phyloP scores from a whole-genome alignment of 257 asterid species.

The Capsicum rhomboideum region DNA sequence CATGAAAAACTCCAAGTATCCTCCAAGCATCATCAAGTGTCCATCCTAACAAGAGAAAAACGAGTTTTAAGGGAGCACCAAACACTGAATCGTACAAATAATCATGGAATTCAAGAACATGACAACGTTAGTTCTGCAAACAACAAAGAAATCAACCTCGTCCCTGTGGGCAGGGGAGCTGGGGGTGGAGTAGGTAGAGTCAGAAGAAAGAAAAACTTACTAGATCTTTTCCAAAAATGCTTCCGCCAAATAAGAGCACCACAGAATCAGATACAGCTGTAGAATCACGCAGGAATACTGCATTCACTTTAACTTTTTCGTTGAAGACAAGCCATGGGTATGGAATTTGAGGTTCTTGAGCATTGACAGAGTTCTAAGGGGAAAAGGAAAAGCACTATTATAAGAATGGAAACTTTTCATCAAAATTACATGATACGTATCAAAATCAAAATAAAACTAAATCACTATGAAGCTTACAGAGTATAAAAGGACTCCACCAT shows the following conservation, averaged over 20 bases:
- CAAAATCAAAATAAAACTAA: not conserved
- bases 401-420: not conserved
- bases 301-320: slow-evolving; percentile 82
- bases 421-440: not conserved
- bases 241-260: slow-evolving; percentile 83
- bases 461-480: slow-evolving; percentile 45
- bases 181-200: not conserved
- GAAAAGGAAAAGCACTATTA: not conserved
- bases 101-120: not conserved
- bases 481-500: slow-evolving; percentile 77
- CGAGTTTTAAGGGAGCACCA: slow-evolving; percentile 2
- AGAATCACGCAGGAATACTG: slow-evolving; percentile 90
- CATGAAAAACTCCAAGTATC: slow-evolving; percentile 88
- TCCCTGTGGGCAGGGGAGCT: not conserved
- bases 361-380: slow-evolving; percentile 70
- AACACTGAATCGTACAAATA: slow-evolving; percentile 4
- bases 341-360: slow-evolving; percentile 63
- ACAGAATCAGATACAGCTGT: slow-evolving; percentile 84
- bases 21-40: slow-evolving; percentile 85
- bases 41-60: slow-evolving; percentile 53
- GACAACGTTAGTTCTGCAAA: not conserved
- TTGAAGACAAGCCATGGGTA: slow-evolving; percentile 93
- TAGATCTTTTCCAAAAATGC: slow-evolving; percentile 43
- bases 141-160: not conserved
- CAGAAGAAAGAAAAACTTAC: slow-evolving; percentile 34